Conservation (phyloP, 1,139 yeast genomes). For the Candida albicans region DNA sequence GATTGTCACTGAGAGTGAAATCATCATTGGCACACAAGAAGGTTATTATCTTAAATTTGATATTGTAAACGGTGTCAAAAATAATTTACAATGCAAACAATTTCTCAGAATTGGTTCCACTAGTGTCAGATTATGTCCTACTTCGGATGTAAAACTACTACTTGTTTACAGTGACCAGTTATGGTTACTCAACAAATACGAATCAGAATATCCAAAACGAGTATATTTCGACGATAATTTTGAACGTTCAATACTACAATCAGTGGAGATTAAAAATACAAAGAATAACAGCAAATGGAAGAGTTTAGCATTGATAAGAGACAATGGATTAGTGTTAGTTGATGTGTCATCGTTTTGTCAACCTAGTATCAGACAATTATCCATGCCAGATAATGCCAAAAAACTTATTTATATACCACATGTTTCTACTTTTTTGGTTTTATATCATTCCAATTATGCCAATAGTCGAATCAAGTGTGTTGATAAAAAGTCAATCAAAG, state of each 20-base stretch:
- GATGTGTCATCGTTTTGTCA: conserved; percentile 27
- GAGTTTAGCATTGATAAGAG: conserved; percentile 41
- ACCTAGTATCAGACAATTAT: conserved; percentile 33
- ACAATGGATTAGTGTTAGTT: conserved; percentile 49
- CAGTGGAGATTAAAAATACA: conserved; percentile 14
- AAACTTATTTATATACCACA: conserved; percentile 34
- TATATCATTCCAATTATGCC: conserved; percentile 33
- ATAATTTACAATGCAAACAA: conserved; percentile 13
- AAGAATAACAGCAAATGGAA: conserved; percentile 4
- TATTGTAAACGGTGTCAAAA: conserved; percentile 11
- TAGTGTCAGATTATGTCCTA: conserved; percentile 15
- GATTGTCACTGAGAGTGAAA: conserved; percentile 5
- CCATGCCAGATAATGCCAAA: conserved; percentile 39
- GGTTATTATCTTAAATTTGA: conserved; percentile 25
- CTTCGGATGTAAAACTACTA: conserved; percentile 21
- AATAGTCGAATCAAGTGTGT: conserved; percentile 31
- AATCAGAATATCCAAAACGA: conserved; percentile 35
- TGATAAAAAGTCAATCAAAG: conserved; percentile 31
- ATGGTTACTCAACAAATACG: conserved; percentile 44
- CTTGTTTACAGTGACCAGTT: conserved; percentile 34
- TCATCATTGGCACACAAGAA: conserved; percentile 32
- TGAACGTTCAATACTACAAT: conserved; percentile 23
- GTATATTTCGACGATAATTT: conserved; percentile 42
- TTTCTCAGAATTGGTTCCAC: conserved; percentile 28
- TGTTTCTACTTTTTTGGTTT: conserved; percentile 37